phyloP scores from a whole-genome alignment of 768 basidiomycete genomes.

The Boletus sensibilis region DNA sequence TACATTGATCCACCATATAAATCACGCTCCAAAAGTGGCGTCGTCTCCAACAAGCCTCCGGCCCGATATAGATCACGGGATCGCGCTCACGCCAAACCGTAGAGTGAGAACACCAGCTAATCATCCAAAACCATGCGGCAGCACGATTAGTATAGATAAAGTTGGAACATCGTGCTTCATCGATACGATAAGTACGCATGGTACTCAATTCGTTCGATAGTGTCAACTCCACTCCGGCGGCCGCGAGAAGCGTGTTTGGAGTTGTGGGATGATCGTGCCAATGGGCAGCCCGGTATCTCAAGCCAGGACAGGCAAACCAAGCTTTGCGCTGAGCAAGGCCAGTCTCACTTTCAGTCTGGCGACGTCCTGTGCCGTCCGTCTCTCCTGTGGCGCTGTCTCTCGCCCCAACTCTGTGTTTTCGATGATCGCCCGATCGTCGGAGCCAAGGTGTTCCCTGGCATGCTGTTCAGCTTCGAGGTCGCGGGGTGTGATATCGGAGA shows the following conservation, averaged over 20 bases:
- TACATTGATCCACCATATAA: not conserved
- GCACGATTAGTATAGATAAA: not conserved
- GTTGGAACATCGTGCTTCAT: not conserved
- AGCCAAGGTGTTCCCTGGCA: constrained; percentile 60
- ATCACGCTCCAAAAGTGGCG: not conserved
- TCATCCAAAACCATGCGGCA: constrained; percentile 1
- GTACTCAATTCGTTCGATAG: not conserved
- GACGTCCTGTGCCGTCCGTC: constrained; percentile 43
- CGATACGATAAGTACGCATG: not conserved
- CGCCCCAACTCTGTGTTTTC: constrained; percentile 39
- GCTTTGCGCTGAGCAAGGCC: constrained; percentile 26
- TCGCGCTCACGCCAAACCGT: not conserved
- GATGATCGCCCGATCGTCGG: constrained; percentile 30
- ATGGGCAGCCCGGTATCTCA: not conserved
- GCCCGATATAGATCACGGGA: not conserved
- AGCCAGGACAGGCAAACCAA: constrained; percentile 31
- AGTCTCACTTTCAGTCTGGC: constrained; percentile 38
- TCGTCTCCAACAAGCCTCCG: not conserved
- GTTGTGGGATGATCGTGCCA: not conserved
- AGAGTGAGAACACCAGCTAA: not conserved
- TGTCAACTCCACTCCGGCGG: not conserved
- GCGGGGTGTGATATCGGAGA: constrained; percentile 69
- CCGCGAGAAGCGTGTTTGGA: not conserved
- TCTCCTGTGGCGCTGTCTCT: constrained; percentile 16
- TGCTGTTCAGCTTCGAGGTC: constrained; percentile 81